Evolutionary conservation across 148 eudicot species (phyloP).

Genomic region (Chenopodium suecicum): DNA sequence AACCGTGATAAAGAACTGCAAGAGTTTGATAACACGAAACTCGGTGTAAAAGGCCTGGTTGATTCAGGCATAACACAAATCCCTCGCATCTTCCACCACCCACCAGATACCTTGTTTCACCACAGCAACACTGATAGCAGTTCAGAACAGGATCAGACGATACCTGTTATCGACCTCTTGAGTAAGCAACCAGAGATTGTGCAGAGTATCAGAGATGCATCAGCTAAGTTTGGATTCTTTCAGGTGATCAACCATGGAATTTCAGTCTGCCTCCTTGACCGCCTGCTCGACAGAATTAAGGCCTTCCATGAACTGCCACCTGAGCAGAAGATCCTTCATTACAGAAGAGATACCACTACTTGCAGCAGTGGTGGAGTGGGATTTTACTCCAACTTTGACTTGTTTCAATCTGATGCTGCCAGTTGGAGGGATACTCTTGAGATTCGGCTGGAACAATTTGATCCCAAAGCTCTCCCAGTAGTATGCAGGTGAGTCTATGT

Average conservation of each 20-base stretch:
- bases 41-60: conserved; percentile 74
- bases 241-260: conserved; percentile 54
- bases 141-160: background rate
- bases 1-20: conserved; percentile 45
- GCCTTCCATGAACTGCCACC: conserved; percentile 43
- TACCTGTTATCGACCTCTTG: conserved; percentile 58
- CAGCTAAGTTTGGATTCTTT: conserved; percentile 55
- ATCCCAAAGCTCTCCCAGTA: conserved; percentile 30
- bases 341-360: conserved; percentile 28
- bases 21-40: conserved; percentile 57
- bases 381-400: conserved; percentile 53
- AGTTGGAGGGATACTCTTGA: conserved; percentile 73
- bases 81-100: conserved; percentile 61
- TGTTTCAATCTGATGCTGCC: conserved; percentile 58
- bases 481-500: conserved; percentile 24
- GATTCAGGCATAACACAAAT: conserved; percentile 58
- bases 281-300: conserved; percentile 25
- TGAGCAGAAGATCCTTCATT: conserved; percentile 29
- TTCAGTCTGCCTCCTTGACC: conserved; percentile 20
- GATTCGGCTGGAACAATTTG: conserved; percentile 25
- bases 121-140: background rate
- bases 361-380: conserved; percentile 25
- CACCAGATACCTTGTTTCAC: conserved; percentile 33
- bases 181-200: conserved; percentile 24
- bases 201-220: conserved; percentile 32